Conservation (phyloP, 495 filamentous ascomycete species). For the Usnea hakonensis region DNA sequence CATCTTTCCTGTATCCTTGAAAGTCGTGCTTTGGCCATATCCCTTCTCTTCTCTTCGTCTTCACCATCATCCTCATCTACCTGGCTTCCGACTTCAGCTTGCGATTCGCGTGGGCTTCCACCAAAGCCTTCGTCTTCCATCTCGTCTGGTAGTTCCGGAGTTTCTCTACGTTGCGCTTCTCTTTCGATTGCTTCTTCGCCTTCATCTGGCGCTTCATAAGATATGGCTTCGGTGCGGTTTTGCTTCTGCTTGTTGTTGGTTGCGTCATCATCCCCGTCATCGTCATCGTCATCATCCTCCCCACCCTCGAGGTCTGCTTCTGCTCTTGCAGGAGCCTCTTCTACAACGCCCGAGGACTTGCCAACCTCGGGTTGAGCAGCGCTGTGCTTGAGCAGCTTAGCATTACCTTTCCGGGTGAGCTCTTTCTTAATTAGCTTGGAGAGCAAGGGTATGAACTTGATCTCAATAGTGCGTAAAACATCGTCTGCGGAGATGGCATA, state of each 20-base stretch:
- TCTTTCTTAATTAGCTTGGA: constrained; percentile 61
- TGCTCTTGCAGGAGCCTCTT: constrained; percentile 43
- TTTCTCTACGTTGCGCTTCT: constrained; percentile 46
- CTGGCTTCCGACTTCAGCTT: constrained; percentile 42
- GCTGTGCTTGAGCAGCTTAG: constrained; percentile 51
- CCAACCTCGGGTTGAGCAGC: constrained; percentile 77
- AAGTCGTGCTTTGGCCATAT: constrained; percentile 45
- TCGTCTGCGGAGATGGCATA: constrained; percentile 76
- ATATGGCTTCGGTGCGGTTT: constrained; percentile 70
- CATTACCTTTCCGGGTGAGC: constrained; percentile 65
- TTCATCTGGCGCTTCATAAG: constrained; percentile 86
- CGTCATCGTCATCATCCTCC: constrained; percentile 66
- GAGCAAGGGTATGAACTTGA: constrained; percentile 64
- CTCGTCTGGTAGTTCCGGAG: constrained; percentile 37
- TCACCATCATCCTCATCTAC: constrained; percentile 37
- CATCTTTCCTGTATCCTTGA: constrained; percentile 57
- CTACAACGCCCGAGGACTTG: constrained; percentile 59
- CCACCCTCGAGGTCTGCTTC: constrained; percentile 43
- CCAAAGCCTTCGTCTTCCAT: constrained; percentile 50
- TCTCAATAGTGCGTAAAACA: constrained; percentile 70
- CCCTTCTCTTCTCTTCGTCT: constrained; percentile 27
- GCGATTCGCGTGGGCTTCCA: constrained; percentile 38
- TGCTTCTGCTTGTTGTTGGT: constrained; percentile 67
- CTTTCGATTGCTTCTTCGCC: constrained; percentile 72
- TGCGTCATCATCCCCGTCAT: constrained; percentile 77